Evolutionary conservation across 2,329 filamentous ascomycete genomes (phyloP), one percentile per base, ranked within the genome.

Genomic region (Daldinia eschscholtzii): DNA sequence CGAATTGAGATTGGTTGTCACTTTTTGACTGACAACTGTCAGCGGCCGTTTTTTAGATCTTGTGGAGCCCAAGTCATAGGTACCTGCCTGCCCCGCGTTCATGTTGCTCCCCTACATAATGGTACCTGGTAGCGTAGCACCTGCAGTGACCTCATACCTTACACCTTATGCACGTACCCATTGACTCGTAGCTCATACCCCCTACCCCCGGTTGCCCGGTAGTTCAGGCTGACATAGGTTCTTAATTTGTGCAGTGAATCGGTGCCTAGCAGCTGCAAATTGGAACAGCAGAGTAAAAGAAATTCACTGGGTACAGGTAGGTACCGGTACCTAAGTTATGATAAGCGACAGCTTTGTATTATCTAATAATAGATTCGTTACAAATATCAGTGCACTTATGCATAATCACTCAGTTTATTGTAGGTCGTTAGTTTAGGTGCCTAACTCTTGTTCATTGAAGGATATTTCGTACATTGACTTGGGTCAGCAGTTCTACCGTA

Each of bases 61-160:
- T 26, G 55, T 67, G 60, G 59, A 52, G 48, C 41, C 13, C 60
- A 18, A 5, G 57, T 46, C 4, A 42, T 23, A 44, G 42, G 28
- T 68, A 58, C 57, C 60, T 64, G 33, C 30, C 39, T 67, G 65
- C 65, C 65, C 60, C 60, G 65, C 65, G 60, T 50, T 61, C 50
- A 50, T 42, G 52, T 55, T 55, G 23, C 52, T 55, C 23, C 30
- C 33, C 12, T 48, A 42, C n/a, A 18, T 42, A 42, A 42, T 42
- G 7, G 46, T 66, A 57, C 50, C 20, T 53, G 15, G 55, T 61
- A 63, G 41, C 48, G 55, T 60, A 48, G 20, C 58, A 65, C 33
- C 13, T 65, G 12, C 42, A n/a, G 60, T 67, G 60, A 67, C 60
- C 60, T 67, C 60, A 57, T 63, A 64, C 60, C 60, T 64, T 57